Evolutionary conservation across 2,329 filamentous ascomycete species (phyloP), one percentile per base, ranked within the genome.

Genomic region (Byssochlamys sp.): DNA sequence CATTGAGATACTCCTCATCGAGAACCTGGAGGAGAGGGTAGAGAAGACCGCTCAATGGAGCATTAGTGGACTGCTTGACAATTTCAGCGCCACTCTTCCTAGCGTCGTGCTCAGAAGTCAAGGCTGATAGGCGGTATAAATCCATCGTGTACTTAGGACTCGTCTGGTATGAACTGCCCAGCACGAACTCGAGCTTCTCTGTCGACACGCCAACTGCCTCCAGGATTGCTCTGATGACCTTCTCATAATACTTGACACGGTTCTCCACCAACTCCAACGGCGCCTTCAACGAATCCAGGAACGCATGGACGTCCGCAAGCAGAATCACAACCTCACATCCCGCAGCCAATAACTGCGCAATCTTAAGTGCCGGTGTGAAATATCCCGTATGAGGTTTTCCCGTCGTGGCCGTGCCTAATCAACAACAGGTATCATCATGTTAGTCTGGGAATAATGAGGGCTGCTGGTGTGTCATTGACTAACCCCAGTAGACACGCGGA

Each of bases 61-160:
- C 83, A 67, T 92, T 91, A 57, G 84, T 82, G 2, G 87, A 85
- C 77, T 97, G 91, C 80, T 97, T 97, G 63, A 99, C 92, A 6
- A 97, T 84, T 74, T 97, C 94, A 1, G 90, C 89, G 45, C 92
- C 92, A 0, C 92, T 91, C 75, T 90, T 94, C 75, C 91, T 90
- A 14, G 91, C 90, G 68, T 94, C 86, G 69, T 91, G 85, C 74
- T 91, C 85, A 12, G 86, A 86, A 4, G 88, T 83, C 55, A 89
- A 74, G 2, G 83, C 83, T 52, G 81, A 82, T 62, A 97, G 72
- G 69, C 88, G 85, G 76, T 91, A 92, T 33, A 95, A 76, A 70
- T 97, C 92, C 89, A 96, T 94, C 59, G 86, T 84, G 76, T 96
- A 97, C 49, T 85, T 60, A 73, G 83, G 55, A 24, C 35, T 64